A percentile compares a stretch with the other conserved stretches of the same genome.
These are phyloP conservation scores for Pythium myriotylum DNA, from an alignment of 352 stramenopile species.

Conservation along the genomic window DNA sequence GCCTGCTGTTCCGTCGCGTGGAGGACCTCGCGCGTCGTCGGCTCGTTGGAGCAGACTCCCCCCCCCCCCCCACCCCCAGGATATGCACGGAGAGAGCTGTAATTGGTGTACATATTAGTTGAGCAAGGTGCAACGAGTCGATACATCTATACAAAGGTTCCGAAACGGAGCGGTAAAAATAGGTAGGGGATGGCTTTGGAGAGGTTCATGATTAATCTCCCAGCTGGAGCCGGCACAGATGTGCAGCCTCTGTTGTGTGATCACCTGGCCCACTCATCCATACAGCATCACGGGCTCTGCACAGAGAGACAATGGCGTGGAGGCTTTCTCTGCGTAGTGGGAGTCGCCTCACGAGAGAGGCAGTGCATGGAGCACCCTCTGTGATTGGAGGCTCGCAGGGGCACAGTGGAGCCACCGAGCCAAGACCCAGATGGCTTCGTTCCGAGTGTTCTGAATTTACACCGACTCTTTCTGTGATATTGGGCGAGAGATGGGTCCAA, in stretches of 20 bases:
- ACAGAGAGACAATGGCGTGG: too few species aligned
- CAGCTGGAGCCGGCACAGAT: constrained; percentile 10
- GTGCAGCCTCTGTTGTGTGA: background rate
- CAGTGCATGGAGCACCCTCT: too few species aligned
- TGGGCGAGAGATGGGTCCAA: too few species aligned
- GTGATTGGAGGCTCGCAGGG: too few species aligned
- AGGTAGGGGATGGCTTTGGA: constrained; percentile 1
- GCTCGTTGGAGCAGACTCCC: background rate
- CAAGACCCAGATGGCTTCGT: background rate
- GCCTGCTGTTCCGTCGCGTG: constrained; percentile 2
- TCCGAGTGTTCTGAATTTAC: background rate
- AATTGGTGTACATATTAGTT: background rate
- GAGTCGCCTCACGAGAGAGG: too few species aligned
- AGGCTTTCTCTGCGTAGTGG: too few species aligned
- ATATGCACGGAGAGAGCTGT: background rate
- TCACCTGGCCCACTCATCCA: background rate
- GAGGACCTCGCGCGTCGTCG: background rate
- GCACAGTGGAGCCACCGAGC: too few species aligned
- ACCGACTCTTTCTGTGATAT: background rate
- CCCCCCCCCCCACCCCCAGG: too few species aligned
- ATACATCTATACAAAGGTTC: background rate
- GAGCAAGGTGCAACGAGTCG: background rate
- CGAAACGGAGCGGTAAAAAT: background rate
- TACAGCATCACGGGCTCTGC: background rate
- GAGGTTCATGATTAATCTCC: constrained; percentile 3